Evolutionary conservation across 1,139 yeast genomes (phyloP), one percentile per base, ranked within the genome.

Genomic region (Pichia sp.): DNA sequence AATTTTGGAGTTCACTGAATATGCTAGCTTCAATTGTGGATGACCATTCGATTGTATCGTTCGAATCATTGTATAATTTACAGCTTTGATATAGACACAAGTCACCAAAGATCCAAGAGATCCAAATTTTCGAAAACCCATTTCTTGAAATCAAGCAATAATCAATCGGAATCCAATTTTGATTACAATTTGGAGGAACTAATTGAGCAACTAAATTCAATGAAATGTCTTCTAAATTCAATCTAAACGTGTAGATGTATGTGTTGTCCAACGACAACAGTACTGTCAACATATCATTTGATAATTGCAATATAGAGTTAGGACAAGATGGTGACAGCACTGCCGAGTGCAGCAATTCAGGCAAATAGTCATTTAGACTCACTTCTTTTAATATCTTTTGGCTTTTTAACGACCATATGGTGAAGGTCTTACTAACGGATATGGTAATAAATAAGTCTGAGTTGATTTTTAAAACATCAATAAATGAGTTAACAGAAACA

Each of bases 391-490:
- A 43, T 5, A 72, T 52, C 16, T 64, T 60, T 57, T 77, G 80
- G 1, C 73, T 62, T 0, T 62, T 53, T 23, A 83, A 61, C 55
- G 79, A 77, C 90, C 90, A 85, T 31, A 85, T 62, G 61, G 80
- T 80, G 47, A 86, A 62, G 11, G 68, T 68, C 61, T 79, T 80
- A 58, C 75, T 72, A n/a, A 79, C 75, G 0, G 83, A 72, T 42
- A 82, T 57, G 0, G 77, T 71, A 6, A 72, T 54, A 29, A 75
- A 54, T 11, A 62, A 57, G 8, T 52, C 50, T 43, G 69, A 65
- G 4, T 62, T 51, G 26, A 62, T 60, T 47, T 44, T 59, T 50
- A 49, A 60, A 40, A 54, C 61, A 61, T 62, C 74, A 44, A 74
- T 56, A 2, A 63, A 62, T 0, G 77, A 63, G 29, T 67, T 69